These are phyloP conservation scores for Aspergillus tanneri DNA, from an alignment of 2,329 filamentous ascomycete species.

Conservation along the genomic window DNA sequence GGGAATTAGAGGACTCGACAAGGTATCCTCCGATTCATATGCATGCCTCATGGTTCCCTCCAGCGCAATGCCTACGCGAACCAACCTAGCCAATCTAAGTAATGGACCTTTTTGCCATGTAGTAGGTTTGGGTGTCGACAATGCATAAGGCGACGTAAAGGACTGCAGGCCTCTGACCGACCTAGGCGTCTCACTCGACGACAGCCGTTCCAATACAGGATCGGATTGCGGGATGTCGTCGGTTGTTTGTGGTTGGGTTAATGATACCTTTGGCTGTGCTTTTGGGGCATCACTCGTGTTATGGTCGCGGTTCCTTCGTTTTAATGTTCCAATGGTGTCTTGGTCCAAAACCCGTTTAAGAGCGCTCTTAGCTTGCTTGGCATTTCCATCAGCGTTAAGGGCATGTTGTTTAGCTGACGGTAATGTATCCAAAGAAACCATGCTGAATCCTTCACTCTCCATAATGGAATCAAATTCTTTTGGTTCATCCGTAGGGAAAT, in stretches of 20 bases:
- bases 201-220: not conserved
- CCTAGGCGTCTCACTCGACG: not conserved
- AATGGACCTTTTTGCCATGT: slow-evolving; percentile 22
- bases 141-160: slow-evolving; percentile 14
- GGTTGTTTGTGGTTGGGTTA: slow-evolving; percentile 2
- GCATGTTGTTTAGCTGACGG: slow-evolving; percentile 49
- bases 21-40: not conserved
- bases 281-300: slow-evolving; percentile 16
- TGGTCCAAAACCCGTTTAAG: slow-evolving; percentile 30
- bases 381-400: slow-evolving; percentile 34
- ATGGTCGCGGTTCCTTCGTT: slow-evolving; percentile 25
- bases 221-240: not conserved
- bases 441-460: slow-evolving; percentile 59
- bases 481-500: slow-evolving; percentile 44
- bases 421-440: slow-evolving; percentile 56
- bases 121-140: slow-evolving; percentile 2
- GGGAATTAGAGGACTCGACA: slow-evolving; percentile 3
- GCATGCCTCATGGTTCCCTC: slow-evolving; percentile 33
- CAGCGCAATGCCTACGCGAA: slow-evolving; percentile 41
- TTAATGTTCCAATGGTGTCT: slow-evolving; percentile 28
- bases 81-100: slow-evolving; percentile 33
- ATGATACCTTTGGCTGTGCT: slow-evolving; percentile 13
- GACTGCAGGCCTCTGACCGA: slow-evolving; percentile 3
- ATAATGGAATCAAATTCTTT: slow-evolving; percentile 55
- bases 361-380: slow-evolving; percentile 26